Conservation (phyloP, 2,329 filamentous ascomycete genomes). For the Pestalotiopsis sp. region DNA sequence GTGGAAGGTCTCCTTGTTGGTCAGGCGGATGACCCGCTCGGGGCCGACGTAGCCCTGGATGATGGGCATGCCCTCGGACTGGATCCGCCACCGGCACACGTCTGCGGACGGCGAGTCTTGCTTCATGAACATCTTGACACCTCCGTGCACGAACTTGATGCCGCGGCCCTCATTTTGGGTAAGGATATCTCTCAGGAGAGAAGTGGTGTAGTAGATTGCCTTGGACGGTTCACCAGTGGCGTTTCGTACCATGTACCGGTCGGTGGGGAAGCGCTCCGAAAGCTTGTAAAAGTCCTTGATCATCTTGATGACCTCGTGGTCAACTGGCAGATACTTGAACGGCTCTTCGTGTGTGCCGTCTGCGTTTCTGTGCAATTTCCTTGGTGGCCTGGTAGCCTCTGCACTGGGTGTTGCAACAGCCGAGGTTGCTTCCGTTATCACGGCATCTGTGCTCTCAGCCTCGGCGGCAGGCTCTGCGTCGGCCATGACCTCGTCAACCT, state of each 20-base stretch:
- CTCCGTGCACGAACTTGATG: slow-evolving; percentile 93
- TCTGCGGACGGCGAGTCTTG: slow-evolving; percentile 86
- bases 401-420: slow-evolving; percentile 13
- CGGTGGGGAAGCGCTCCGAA: slow-evolving; percentile 79
- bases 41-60: slow-evolving; percentile 87
- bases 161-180: slow-evolving; percentile 84
- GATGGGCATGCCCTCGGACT: slow-evolving; percentile 90
- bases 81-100: slow-evolving; percentile 91
- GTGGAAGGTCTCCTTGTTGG: slow-evolving; percentile 76
- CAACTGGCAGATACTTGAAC: slow-evolving; percentile 82
- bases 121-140: slow-evolving; percentile 99
- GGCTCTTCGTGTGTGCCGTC: slow-evolving; percentile 75
- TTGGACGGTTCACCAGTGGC: slow-evolving; percentile 83
- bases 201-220: slow-evolving; percentile 94
- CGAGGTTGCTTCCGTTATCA: slow-evolving; percentile 16
- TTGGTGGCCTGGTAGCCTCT: slow-evolving; percentile 29
- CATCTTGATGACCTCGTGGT: slow-evolving; percentile 73
- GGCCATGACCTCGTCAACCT: slow-evolving; percentile 20
- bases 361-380: slow-evolving; percentile 43
- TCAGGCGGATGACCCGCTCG: slow-evolving; percentile 71
- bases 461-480: slow-evolving; percentile 18
- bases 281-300: slow-evolving; percentile 87
- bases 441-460: slow-evolving; percentile 18
- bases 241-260: slow-evolving; percentile 96
- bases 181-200: slow-evolving; percentile 81